phyloP scores from a whole-genome alignment of 176 grass and related monocot genomes.

The Sorghum bicolor region DNA sequence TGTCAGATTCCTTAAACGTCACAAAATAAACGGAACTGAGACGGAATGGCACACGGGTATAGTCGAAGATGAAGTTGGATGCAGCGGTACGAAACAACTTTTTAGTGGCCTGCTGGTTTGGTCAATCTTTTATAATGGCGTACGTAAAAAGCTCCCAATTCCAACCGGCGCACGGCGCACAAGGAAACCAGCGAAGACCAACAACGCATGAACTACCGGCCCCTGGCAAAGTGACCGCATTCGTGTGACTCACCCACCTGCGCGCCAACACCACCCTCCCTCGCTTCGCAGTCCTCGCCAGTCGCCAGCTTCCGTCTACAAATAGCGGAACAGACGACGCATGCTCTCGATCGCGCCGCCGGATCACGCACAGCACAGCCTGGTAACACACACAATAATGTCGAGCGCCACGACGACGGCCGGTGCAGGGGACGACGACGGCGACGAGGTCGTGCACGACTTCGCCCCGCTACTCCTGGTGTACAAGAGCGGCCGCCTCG shows the following conservation, averaged over 20 bases:
- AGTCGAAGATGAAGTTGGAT: no score
- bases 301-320: no score
- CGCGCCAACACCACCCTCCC: not conserved
- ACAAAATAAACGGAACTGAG: no score
- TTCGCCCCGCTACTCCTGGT: conserved; percentile 40
- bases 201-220: not conserved
- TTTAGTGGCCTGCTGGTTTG: no score
- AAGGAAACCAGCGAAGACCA: not conserved
- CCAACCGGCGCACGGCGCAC: not conserved
- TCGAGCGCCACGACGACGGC: not conserved
- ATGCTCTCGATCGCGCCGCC: not conserved
- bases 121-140: no score
- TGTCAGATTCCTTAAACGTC: no score
- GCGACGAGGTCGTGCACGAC: conserved; percentile 38
- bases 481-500: conserved; percentile 46
- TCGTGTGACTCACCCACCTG: conserved; percentile 26
- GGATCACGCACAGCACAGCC: no score
- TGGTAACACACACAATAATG: not conserved
- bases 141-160: no score
- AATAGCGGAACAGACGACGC: not conserved
- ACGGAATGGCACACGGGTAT: no score
- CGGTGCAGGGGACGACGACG: not conserved
- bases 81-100: no score
- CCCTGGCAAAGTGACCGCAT: not conserved
- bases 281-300: not conserved